Evolutionary conservation across 345 rosid species (phyloP), one percentile per base, ranked within the genome.

Genomic region (Cardamine chenopodiifolia): DNA sequence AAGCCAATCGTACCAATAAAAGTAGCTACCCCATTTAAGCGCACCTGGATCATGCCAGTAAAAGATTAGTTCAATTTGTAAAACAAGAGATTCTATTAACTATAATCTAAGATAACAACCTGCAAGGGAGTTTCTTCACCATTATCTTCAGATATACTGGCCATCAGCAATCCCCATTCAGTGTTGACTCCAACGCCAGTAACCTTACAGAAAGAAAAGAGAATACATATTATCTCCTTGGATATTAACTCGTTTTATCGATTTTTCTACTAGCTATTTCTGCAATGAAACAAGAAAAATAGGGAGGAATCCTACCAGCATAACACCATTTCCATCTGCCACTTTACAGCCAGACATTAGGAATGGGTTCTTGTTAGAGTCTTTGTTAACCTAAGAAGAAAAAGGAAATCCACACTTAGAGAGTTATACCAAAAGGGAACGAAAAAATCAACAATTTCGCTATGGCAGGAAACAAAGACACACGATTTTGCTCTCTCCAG

Each of bases 121-220:
- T 92, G 99, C 83, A 92, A 83, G 4, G 96, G 99, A 44, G 99
- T 95, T 86, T 96, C 99, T 90, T 92, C 99, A 18, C 93, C 98
- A 69, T 84, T 88, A 79, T 96, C 99, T 81, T 96, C 99, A 4
- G 99, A 92, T 55, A 96, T 87, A 73, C 94, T 92, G 73, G 97
- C 90, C 99, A 96, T 92, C 68, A 90, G 89, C 81, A 96, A 70
- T 37, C 99, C 99, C 99, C 99, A 96, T 70, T 96, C 99, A 55
- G 99, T 96, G 82, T 90, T 87, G 62, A 83, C 85, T 35, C 99
- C 99, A 35, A 96, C 99, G 77, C 96, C 84, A 8, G 96, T 96
- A 68, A 89, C 98, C 99, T 95, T 74, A 39, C 20, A 80, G 4
- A 60, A 35, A 71, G 57, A 44, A 42, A 71, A n/a, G 42, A 68